Base-by-base conservation (phyloP, 306 rosid species). In the Rosa chinensis region DNA sequence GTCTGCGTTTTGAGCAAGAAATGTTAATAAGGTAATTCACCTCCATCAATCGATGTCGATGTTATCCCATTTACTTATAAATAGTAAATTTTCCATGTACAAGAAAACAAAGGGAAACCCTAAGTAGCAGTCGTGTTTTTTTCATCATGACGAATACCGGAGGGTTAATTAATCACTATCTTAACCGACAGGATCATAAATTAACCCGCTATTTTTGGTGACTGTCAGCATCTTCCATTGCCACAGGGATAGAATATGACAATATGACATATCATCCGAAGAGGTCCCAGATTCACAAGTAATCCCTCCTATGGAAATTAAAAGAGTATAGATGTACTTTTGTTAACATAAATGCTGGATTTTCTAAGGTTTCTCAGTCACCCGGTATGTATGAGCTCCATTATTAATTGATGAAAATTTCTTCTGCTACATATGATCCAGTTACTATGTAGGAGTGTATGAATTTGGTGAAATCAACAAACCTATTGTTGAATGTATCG, bases 261-360 rank as follows among this genome's bases (percentile, higher is more conserved):
- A 86, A 84, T 84, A 70, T 68, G 88, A 80, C 83, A 44, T 72
- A 72, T 84, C 89, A 80, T 77, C 84, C 74, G 67, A 78, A 66
- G 64, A 73, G 52, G 84, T 66, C 67, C 91, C 88, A 74, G 48
- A 76, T 82, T 77, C 76, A 77, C 87, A 86, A 82, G 91, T 79
- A 82, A 86, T 84, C 83, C 28, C 72, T 73, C 21, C 55, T 10
- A n/a, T 63, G 47, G 72, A 23, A 75, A 64, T 56, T 67, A 52
- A 63, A 70, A 72, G 77, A 71, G 75, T 62, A 66, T 16, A 23
- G 39, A 8, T 76, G 76, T 78, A 78, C 53, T 74, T 77, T 70
- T 58, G 1, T 74, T 66, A 17, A 79, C 77, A 68, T 79, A 18
- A 74, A 77, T 78, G 69, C 37, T 55, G 35, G 32, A 83, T 83